Conservation (phyloP, 2,329 filamentous ascomycete genomes). For the Rasamsonia emersonii region DNA sequence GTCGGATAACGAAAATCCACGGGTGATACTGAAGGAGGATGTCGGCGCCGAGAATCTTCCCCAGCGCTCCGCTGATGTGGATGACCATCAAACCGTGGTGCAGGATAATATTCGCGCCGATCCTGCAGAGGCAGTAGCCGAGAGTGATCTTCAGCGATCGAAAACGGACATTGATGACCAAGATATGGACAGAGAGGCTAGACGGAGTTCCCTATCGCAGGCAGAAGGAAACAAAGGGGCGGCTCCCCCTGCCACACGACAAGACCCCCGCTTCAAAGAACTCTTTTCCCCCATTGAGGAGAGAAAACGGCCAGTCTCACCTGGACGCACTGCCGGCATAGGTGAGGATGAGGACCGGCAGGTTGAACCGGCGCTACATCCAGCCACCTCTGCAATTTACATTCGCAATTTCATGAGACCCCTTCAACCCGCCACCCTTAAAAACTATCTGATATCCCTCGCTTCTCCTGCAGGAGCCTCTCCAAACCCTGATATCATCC, state of each 20-base stretch:
- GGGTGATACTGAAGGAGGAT: slow-evolving; percentile 24
- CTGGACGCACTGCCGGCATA: slow-evolving; percentile 18
- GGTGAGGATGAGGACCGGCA: slow-evolving; percentile 29
- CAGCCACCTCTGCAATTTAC: slow-evolving; percentile 70
- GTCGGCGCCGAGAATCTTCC: slow-evolving; percentile 5
- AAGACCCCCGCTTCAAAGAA: slow-evolving; percentile 42
- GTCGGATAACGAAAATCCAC: slow-evolving; percentile 38
- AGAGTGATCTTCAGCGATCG: too few species aligned
- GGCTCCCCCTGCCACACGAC: too few species aligned
- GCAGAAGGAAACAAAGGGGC: slow-evolving; percentile 11
- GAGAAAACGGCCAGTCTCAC: slow-evolving; percentile 17
- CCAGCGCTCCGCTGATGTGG: too few species aligned
- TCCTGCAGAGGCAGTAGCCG: too few species aligned
- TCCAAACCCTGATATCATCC: slow-evolving; percentile 49
- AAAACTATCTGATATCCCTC: slow-evolving; percentile 59
- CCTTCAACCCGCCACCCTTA: slow-evolving; percentile 59
- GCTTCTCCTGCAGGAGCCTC: slow-evolving; percentile 51
- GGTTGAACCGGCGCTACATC: slow-evolving; percentile 55
- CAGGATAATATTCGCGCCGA: too few species aligned
- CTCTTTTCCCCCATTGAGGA: slow-evolving; percentile 32
- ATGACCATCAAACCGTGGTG: too few species aligned
- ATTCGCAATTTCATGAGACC: slow-evolving; percentile 88
- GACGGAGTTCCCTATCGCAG: slow-evolving; percentile 5
- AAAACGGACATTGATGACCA: too few species aligned
- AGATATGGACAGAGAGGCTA: too few species aligned